Conservation (phyloP, 2,329 filamentous ascomycete species). For the Ophiosphaerella narmari region DNA sequence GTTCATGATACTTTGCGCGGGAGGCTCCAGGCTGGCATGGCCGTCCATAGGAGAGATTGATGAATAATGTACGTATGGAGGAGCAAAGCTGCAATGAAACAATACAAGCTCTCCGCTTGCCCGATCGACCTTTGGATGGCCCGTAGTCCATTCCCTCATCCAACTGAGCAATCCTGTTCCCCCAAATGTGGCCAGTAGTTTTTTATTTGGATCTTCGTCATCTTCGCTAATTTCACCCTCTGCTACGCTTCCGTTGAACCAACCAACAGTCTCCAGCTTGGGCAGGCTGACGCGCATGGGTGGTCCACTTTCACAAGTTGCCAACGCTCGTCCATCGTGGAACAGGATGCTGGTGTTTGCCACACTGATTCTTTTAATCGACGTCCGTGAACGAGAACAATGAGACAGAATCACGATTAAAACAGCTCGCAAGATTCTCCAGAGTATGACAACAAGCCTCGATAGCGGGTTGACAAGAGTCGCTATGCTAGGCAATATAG, state of each 20-base stretch:
- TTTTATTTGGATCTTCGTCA: conserved; percentile 16
- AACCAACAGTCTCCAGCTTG: conserved; percentile 68
- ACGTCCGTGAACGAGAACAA: conserved; percentile 59
- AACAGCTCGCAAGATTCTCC: conserved; percentile 61
- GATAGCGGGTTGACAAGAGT: conserved; percentile 66
- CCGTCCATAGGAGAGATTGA: conserved; percentile 50
- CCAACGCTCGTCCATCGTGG: conserved; percentile 70
- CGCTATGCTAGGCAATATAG: conserved; percentile 70
- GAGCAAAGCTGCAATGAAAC: conserved; percentile 68
- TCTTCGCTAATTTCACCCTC: conserved; percentile 53
- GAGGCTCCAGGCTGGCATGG: not conserved
- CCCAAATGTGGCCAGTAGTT: conserved; percentile 50
- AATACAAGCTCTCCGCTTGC: conserved; percentile 67
- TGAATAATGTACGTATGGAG: conserved; percentile 71
- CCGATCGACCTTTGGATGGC: conserved; percentile 70
- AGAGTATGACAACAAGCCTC: conserved; percentile 55
- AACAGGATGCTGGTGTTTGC: conserved; percentile 70
- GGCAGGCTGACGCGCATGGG: conserved; percentile 69
- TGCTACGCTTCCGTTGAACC: conserved; percentile 66
- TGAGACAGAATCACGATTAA: conserved; percentile 63
- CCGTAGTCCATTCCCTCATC: conserved; percentile 73
- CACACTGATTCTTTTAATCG: conserved; percentile 70
- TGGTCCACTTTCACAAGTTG: conserved; percentile 72
- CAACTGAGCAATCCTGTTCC: conserved; percentile 62
- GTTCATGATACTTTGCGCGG: conserved; percentile 50